A percentile compares a stretch with the other conserved stretches of the same genome.
These are phyloP conservation scores for Eustoma russellianum DNA, from an alignment of 257 asterid species.

Conservation along the genomic window DNA sequence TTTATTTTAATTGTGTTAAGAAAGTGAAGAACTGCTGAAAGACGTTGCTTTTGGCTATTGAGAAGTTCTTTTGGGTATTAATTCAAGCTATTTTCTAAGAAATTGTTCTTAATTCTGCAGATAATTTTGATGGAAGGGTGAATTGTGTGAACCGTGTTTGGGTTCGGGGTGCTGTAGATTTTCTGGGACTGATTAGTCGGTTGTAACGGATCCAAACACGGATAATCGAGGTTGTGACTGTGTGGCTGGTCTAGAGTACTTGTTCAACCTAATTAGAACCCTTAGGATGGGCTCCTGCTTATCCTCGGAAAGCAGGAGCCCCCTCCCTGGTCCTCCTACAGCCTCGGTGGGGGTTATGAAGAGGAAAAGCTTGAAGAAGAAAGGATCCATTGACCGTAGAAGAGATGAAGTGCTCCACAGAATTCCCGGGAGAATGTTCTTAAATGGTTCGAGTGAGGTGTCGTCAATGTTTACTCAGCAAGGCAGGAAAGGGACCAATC, in stretches of 20 bases:
- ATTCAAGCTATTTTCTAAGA: slow-evolving; percentile 4
- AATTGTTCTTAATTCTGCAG: slow-evolving; percentile 1
- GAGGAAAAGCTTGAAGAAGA: slow-evolving; percentile 35
- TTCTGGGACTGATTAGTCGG: slow-evolving; percentile 13
- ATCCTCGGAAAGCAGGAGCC: slow-evolving; percentile 79
- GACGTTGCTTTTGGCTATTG: not conserved
- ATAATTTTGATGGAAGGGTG: slow-evolving; percentile 12
- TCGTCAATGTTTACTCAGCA: slow-evolving; percentile 79
- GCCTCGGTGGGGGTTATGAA: slow-evolving; percentile 31
- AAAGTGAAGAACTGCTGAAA: not conserved
- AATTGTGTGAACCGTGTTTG: slow-evolving; percentile 17
- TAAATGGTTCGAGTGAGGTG: slow-evolving; percentile 71
- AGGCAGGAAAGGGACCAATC: slow-evolving; percentile 91
- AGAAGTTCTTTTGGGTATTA: slow-evolving; percentile 6
- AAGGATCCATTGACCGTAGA: slow-evolving; percentile 42
- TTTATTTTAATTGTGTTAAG: not conserved
- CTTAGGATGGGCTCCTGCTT: slow-evolving; percentile 98
- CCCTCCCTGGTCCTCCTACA: slow-evolving; percentile 57
- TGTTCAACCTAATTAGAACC: slow-evolving; percentile 79
- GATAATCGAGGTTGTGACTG: slow-evolving; percentile 54
- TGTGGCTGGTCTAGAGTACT: slow-evolving; percentile 82
- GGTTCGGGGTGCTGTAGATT: slow-evolving; percentile 10
- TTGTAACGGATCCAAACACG: slow-evolving; percentile 57
- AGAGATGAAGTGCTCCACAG: slow-evolving; percentile 63
- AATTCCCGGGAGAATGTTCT: slow-evolving; percentile 70